Percentiles rank a stretch among this genome's conserved stretches.
Conservation (phyloP, 441 rosid species). For the Brassica hybrid region DNA sequence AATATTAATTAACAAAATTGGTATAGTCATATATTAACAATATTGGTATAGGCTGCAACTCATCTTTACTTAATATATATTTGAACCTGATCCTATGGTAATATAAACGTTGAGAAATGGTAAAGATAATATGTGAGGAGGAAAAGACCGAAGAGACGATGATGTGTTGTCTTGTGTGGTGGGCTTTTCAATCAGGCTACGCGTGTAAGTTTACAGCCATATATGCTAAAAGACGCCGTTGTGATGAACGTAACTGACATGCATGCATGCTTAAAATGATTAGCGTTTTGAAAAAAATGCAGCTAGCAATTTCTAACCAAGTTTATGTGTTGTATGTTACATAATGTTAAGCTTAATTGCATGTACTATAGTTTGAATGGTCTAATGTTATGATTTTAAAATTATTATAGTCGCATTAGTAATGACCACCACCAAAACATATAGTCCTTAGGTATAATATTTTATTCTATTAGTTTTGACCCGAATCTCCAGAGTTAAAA, state of each 20-base stretch:
- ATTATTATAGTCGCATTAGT: neutral
- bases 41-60: slow-evolving; percentile 28
- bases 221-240: neutral
- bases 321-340: neutral
- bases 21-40: no score
- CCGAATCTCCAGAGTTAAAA: slow-evolving; percentile 19
- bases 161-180: neutral
- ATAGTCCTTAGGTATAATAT: neutral
- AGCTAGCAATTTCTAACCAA: neutral
- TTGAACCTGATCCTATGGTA: no score
- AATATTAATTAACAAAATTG: no score
- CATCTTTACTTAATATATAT: no score
- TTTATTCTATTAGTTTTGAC: slow-evolving; percentile 19
- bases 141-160: neutral
- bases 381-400: neutral
- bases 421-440: no score
- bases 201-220: slow-evolving; percentile 23
- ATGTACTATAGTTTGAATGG: neutral
- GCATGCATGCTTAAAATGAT: neutral
- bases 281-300: neutral
- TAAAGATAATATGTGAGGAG: slow-evolving; percentile 10
- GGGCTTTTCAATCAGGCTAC: slow-evolving; percentile 31
- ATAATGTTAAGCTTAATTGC: neutral
- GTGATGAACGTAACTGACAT: neutral
- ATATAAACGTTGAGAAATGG: neutral